These are phyloP conservation scores for Nemania serpens DNA, from an alignment of 2,329 filamentous ascomycete genomes.

Conservation along the genomic window DNA sequence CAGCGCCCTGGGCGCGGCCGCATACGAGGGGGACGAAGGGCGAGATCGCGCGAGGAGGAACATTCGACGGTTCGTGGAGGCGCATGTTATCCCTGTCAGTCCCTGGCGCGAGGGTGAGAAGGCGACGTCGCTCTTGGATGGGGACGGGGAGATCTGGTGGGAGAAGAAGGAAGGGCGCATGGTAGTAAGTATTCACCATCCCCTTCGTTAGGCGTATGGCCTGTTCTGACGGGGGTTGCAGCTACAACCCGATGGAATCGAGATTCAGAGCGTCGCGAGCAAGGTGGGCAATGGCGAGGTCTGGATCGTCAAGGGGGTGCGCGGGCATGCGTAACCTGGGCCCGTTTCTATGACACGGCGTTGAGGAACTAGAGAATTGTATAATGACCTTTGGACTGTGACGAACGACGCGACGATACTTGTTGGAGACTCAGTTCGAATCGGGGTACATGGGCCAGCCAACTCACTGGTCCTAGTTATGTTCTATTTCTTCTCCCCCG, in stretches of 20 bases:
- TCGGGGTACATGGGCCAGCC: no score
- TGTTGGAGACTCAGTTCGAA: no score
- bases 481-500: no score
- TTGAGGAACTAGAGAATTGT: neutral
- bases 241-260: constrained; percentile 79
- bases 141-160: constrained; percentile 77
- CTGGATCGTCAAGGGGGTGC: constrained; percentile 68
- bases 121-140: constrained; percentile 68
- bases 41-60: constrained; percentile 78
- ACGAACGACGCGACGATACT: no score
- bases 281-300: constrained; percentile 87
- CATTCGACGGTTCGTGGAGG: constrained; percentile 79
- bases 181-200: constrained; percentile 57
- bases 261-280: constrained; percentile 75
- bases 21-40: constrained; percentile 77
- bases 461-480: no score
- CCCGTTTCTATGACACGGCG: neutral
- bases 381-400: neutral
- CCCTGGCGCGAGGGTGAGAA: constrained; percentile 75
- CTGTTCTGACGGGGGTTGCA: constrained; percentile 38
- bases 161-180: constrained; percentile 70
- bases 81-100: constrained; percentile 75
- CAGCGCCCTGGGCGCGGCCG: constrained; percentile 64
- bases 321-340: constrained; percentile 48
- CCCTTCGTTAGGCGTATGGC: neutral